Base-by-base conservation (phyloP, 345 rosid species). In the Isatis tinctoria region DNA sequence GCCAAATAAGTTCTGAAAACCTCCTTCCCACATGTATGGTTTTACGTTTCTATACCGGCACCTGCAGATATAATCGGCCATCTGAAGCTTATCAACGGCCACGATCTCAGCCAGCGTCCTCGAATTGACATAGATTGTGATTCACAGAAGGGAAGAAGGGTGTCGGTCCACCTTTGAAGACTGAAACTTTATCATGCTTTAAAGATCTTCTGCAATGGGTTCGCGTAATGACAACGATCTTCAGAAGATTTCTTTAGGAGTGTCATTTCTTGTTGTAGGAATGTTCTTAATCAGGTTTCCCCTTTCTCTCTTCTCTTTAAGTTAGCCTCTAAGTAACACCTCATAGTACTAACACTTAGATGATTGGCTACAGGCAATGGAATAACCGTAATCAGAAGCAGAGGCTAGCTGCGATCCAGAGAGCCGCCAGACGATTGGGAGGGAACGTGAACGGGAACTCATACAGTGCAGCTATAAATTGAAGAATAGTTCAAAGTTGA, bases 191-290 rank as follows among this genome's bases (percentile, higher is more conserved):
- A 12, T 78, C 67, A 24, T 66, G 49, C 48, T 78, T 78, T 52
- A 72, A 72, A 72, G 77, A 72, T 72, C 77, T 78, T 51, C 17
- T 66, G 26, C 81, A 72, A 78, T 85, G 81, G 78, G 73, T 77
- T 72, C 80, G 73, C 5, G 81, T 24, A 40, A 66, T 78, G 69
- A 79, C 72, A 65, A 82, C 76, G 7, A 58, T 66, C n/a, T n/a
- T 59, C 64, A 85, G 68, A 88, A 78, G 45, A 83, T 90, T 68
- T 87, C 86, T 30, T 82, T 97, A 86, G 98, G 93, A 10, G 82
- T 92, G 32, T 96, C 97, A 69, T 95, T 91, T 65, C 76, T 90
- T 86, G 95, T 72, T 12, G 94, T 95, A 22, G 75, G 89, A 30
- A 40, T 88, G 67, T 83, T 90, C 76, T 69, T 85, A 62, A 92